Evolutionary conservation across 352 stramenopile genomes (phyloP).

Genomic region (Globisporangium okanoganense): DNA sequence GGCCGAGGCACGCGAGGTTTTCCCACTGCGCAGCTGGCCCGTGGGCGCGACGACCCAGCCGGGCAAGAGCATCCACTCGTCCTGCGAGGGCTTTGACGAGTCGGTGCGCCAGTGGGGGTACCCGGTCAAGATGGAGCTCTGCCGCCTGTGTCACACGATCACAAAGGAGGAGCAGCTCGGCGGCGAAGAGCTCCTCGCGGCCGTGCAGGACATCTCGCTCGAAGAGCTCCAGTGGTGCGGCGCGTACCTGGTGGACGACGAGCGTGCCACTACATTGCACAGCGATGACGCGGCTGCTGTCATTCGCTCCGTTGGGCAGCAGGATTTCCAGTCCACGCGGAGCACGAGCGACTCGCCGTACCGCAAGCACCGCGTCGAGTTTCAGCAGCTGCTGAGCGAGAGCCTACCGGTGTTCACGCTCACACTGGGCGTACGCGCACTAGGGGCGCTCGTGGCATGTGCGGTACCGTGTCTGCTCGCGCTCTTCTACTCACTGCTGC

Average conservation of each 20-base stretch:
- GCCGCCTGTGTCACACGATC: slow-evolving; percentile 32
- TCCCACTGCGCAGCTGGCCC: slow-evolving; percentile 35
- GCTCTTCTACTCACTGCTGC: slow-evolving; percentile 5
- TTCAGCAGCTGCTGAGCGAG: slow-evolving; percentile 20
- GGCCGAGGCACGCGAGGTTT: slow-evolving; percentile 34
- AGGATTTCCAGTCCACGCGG: background rate
- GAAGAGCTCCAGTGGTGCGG: slow-evolving; percentile 49
- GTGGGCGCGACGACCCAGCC: slow-evolving; percentile 33
- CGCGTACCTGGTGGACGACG: slow-evolving; percentile 27
- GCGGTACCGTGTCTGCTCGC: slow-evolving; percentile 8
- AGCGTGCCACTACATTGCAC: slow-evolving; percentile 7
- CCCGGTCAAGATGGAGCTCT: slow-evolving; percentile 49
- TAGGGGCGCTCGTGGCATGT: slow-evolving; percentile 9
- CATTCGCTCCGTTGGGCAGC: background rate
- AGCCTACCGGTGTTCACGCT: slow-evolving; percentile 12
- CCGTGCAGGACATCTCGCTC: slow-evolving; percentile 35
- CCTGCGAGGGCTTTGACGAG: slow-evolving; percentile 37
- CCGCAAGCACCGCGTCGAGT: slow-evolving; percentile 56
- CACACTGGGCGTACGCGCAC: slow-evolving; percentile 5
- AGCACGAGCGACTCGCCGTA: slow-evolving; percentile 42
- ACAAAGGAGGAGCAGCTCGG: slow-evolving; percentile 24
- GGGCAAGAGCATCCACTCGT: slow-evolving; percentile 23
- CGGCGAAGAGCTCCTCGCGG: slow-evolving; percentile 23
- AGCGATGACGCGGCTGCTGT: slow-evolving; percentile 12
- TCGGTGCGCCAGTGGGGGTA: slow-evolving; percentile 43